Conservation (phyloP, 495 filamentous ascomycete species). For the Talaromyces liani region DNA sequence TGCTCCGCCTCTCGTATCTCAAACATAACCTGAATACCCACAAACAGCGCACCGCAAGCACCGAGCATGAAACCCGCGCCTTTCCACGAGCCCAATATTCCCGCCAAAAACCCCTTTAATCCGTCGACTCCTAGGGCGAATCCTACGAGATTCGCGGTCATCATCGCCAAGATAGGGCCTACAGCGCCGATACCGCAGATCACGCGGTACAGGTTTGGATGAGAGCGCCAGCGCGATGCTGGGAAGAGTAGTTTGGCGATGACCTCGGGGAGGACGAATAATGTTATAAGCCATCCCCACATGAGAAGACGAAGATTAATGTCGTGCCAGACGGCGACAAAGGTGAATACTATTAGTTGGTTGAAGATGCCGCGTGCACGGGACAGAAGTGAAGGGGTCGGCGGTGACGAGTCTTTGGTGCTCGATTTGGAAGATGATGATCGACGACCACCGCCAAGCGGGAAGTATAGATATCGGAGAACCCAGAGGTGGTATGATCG, state of each 20-base stretch:
- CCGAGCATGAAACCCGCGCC: slow-evolving; percentile 65
- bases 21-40: slow-evolving; percentile 92
- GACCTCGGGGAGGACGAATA: slow-evolving; percentile 89
- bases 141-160: slow-evolving; percentile 87
- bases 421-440: slow-evolving; percentile 15
- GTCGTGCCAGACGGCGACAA: slow-evolving; percentile 97
- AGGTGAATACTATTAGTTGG: slow-evolving; percentile 85
- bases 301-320: slow-evolving; percentile 86
- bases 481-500: slow-evolving; percentile 90
- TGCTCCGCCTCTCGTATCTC: slow-evolving; percentile 81
- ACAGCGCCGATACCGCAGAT: slow-evolving; percentile 83
- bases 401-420: slow-evolving; percentile 20
- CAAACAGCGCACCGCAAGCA: slow-evolving; percentile 67
- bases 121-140: slow-evolving; percentile 92
- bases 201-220: slow-evolving; percentile 64
- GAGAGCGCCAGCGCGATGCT: slow-evolving; percentile 53
- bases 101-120: slow-evolving; percentile 61
- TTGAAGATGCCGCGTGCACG: slow-evolving; percentile 48
- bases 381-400: slow-evolving; percentile 14
- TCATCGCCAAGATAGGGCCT: slow-evolving; percentile 88
- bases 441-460: slow-evolving; percentile 63
- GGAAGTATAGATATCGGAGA: slow-evolving; percentile 89
- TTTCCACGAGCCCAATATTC: slow-evolving; percentile 66
- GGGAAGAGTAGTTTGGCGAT: slow-evolving; percentile 67
- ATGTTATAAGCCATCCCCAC: slow-evolving; percentile 92